Conservation (phyloP, 2,329 filamentous ascomycete species). For the Fusarium papillatum region DNA sequence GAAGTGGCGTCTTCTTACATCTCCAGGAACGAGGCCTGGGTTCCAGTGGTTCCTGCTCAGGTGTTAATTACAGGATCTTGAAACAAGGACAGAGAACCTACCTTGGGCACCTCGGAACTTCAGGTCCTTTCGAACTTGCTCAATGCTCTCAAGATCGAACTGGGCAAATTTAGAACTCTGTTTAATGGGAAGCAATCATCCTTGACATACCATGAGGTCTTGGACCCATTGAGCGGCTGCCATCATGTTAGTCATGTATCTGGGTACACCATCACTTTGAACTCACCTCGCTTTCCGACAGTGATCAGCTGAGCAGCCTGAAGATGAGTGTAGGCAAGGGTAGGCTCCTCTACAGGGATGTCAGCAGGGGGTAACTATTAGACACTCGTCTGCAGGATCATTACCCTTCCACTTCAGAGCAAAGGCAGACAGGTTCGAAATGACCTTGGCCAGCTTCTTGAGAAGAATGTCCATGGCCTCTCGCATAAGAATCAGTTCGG, state of each 20-base stretch:
- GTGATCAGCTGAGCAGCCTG: slow-evolving; percentile 17
- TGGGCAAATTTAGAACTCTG: not conserved
- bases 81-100: not conserved
- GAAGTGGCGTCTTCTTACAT: slow-evolving; percentile 12
- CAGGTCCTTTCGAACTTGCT: not conserved
- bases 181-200: not conserved
- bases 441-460: slow-evolving; percentile 18
- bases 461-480: slow-evolving; percentile 8
- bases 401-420: slow-evolving; percentile 15
- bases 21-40: slow-evolving; percentile 79
- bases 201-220: not conserved
- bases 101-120: not conserved
- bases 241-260: not conserved
- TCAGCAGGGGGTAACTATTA: slow-evolving; percentile 1
- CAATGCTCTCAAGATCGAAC: not conserved
- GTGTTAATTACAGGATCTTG: not conserved
- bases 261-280: not conserved
- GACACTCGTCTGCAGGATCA: not conserved
- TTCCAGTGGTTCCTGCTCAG: slow-evolving; percentile 65
- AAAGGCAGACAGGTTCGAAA: slow-evolving; percentile 6
- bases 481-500: slow-evolving; percentile 13
- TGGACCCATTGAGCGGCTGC: not conserved
- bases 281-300: not conserved
- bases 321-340: slow-evolving; percentile 12
- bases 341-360: not conserved